Conservation (phyloP, 805 yeast genomes). For the Ogataea pini region DNA sequence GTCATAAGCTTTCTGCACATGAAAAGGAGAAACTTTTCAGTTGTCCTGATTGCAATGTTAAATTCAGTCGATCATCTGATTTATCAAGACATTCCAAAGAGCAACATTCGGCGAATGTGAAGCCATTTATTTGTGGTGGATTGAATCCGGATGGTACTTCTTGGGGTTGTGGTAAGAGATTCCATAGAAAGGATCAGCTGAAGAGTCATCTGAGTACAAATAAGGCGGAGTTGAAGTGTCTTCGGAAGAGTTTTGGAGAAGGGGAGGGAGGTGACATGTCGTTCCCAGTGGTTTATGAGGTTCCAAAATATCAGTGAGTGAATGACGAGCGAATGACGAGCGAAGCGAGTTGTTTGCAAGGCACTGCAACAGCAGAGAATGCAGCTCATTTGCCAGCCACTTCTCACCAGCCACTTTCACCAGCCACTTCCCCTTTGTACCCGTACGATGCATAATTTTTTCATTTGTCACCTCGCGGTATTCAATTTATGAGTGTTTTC, state of each 20-base stretch:
- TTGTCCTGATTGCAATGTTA: constrained; percentile 24
- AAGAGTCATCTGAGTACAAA: constrained; percentile 27
- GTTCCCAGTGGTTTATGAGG: constrained; percentile 18
- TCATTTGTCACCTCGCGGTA: no score
- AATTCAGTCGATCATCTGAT: constrained; percentile 25
- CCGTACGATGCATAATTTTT: no score
- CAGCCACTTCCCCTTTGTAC: no score
- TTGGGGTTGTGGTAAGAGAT: constrained; percentile 30
- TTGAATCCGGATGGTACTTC: constrained; percentile 22
- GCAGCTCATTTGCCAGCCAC: no score
- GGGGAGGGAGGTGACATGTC: background rate
- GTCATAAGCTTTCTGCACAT: constrained; percentile 31
- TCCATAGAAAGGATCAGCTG: constrained; percentile 28
- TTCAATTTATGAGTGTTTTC: no score
- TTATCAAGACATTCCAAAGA: constrained; percentile 27
- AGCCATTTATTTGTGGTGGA: constrained; percentile 28
- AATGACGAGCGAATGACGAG: background rate
- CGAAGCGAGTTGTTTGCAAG: no score
- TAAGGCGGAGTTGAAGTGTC: constrained; percentile 25
- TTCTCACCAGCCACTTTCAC: no score
- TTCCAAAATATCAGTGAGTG: constrained; percentile 7
- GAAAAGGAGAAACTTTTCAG: constrained; percentile 27
- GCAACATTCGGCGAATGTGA: constrained; percentile 23
- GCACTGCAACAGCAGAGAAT: no score
- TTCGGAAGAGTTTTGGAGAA: constrained; percentile 10